phyloP scores from a whole-genome alignment of 805 yeast species.

The Sugiyamaella americana region DNA sequence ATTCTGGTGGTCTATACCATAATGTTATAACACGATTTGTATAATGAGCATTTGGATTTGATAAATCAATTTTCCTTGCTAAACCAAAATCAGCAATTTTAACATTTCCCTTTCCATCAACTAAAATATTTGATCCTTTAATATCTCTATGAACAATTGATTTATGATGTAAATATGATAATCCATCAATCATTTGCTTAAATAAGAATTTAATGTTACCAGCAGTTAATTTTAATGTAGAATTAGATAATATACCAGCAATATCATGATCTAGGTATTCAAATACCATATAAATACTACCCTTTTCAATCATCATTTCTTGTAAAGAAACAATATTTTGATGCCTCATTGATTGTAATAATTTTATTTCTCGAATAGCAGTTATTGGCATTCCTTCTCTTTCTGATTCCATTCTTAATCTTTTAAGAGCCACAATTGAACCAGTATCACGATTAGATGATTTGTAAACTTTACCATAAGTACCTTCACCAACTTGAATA shows the following conservation, averaged over 20 bases:
- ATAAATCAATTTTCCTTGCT: conserved; percentile 45
- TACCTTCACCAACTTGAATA: conserved; percentile 96
- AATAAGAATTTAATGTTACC: conserved; percentile 75
- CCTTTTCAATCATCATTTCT: conserved; percentile 82
- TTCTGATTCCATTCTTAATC: conserved; percentile 76
- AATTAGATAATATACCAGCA: conserved; percentile 78
- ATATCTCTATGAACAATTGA: conserved; percentile 79
- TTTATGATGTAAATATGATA: conserved; percentile 67
- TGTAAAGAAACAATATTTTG: conserved; percentile 70
- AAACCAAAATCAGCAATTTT: conserved; percentile 96
- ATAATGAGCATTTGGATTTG: conserved; percentile 56
- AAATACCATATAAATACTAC: conserved; percentile 78
- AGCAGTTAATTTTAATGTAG: conserved; percentile 53
- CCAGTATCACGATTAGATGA: conserved; percentile 67
- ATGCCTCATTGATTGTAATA: conserved; percentile 78
- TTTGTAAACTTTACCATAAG: conserved; percentile 93
- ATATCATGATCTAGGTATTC: conserved; percentile 93
- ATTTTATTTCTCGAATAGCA: conserved; percentile 83
- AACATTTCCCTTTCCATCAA: conserved; percentile 65
- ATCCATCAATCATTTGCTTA: conserved; percentile 68
- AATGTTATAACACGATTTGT: conserved; percentile 93
- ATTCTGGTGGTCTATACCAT: conserved; percentile 97
- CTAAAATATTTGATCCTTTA: conserved; percentile 85
- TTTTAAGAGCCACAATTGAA: conserved; percentile 77
- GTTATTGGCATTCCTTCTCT: conserved; percentile 96